Evolutionary conservation across 2,329 filamentous ascomycete species (phyloP), one percentile per base, ranked within the genome.

Genomic region (Colletotrichum sidae): DNA sequence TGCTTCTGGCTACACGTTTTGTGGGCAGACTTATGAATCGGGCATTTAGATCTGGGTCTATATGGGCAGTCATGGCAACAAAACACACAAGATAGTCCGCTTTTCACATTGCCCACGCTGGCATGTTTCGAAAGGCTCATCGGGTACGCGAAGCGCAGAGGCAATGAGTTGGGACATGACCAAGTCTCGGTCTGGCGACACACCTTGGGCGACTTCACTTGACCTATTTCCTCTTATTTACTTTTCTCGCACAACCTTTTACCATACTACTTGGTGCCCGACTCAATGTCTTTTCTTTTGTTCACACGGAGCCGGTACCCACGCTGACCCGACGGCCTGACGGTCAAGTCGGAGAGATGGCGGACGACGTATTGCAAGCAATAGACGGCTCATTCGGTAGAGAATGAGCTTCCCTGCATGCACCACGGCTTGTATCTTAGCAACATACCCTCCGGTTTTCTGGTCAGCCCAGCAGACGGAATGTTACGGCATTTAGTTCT

Each of bases 21-120:
- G 53, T 52, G 49, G 46, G 56, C 47, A 54, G 62, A 41, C 53
- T 65, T 57, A 57, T 65, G 61, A 65, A 55, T 57, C 63, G 58
- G 63, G 63, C 53, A 54, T 56, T 65, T 65, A 65, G 65, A 66
- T 49, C 46, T 56, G 61, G 60, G 45, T 34, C 51, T 45, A 38
- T 55, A 42, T 53, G 60, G 65, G 55, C 60, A 45, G 44, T 60
- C 55, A 55, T 65, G 60, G 60, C 51, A 65, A 39, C 51, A 66
- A 66, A 66, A 65, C 38, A 56, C 52, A 53, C 51, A 62, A 63
- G 52, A 66, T 66, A 66, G 63, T 58, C 52, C 41, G 47, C 52
- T 52, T 49, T 57, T 11, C 37, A 38, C 39, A 50, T 37, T 38
- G 46, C 17, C 34, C 15, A 33, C 37, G 35, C 15, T 37, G 42